These are phyloP conservation scores for Zygoascus bituminiphila DNA, from an alignment of 805 yeast species.

Conservation along the genomic window DNA sequence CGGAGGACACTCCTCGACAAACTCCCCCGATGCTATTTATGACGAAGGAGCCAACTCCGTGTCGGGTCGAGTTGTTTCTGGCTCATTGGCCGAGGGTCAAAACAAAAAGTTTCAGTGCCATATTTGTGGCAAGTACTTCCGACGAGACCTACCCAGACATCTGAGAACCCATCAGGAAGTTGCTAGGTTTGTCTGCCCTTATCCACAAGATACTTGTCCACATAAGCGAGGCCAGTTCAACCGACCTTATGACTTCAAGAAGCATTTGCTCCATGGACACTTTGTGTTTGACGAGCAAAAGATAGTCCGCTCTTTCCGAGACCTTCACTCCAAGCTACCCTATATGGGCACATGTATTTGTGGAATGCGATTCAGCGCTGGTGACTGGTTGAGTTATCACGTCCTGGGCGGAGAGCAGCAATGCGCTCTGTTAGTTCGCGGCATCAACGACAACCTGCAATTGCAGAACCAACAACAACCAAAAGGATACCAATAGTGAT, in stretches of 20 bases:
- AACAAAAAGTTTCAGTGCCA: slow-evolving; percentile 33
- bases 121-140: slow-evolving; percentile 45
- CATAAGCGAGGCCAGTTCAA: slow-evolving; percentile 58
- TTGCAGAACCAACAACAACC: background rate
- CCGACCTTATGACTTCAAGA: slow-evolving; percentile 60
- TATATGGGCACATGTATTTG: slow-evolving; percentile 49
- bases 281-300: slow-evolving; percentile 44
- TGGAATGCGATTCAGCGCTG: slow-evolving; percentile 41
- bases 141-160: slow-evolving; percentile 56
- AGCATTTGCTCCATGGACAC: slow-evolving; percentile 54
- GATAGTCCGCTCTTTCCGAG: slow-evolving; percentile 37
- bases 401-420: slow-evolving; percentile 25
- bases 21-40: background rate
- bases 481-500: background rate
- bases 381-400: slow-evolving; percentile 50
- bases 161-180: slow-evolving; percentile 52
- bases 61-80: background rate
- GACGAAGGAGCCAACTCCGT: background rate
- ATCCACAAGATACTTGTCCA: slow-evolving; percentile 45
- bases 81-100: background rate
- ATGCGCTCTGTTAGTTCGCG: slow-evolving; percentile 10
- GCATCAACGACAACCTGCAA: background rate
- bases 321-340: slow-evolving; percentile 44
- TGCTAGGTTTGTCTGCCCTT: slow-evolving; percentile 50
- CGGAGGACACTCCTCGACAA: background rate